A percentile compares a stretch with the other conserved stretches of the same genome.
phyloP scores from a whole-genome alignment of 176 grass and related monocot species.

The Zoysia japonica region DNA sequence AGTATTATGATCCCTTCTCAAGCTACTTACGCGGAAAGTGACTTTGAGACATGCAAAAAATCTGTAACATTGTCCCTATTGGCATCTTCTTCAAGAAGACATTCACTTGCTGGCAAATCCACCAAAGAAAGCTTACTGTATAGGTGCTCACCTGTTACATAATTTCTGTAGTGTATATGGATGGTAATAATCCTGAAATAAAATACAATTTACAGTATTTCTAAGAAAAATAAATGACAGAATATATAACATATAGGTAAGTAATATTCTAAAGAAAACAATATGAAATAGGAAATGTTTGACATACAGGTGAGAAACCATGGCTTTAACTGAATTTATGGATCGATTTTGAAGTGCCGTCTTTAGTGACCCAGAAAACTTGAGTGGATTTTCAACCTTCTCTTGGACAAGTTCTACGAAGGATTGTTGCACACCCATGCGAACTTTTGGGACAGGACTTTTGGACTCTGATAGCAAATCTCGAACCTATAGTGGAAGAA shows the following conservation, averaged over 20 bases:
- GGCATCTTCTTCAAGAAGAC: conserved; percentile 74
- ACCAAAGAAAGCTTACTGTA: conserved; percentile 96
- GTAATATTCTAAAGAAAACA: not conserved
- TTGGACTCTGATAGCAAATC: conserved; percentile 80
- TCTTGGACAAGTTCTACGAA: conserved; percentile 88
- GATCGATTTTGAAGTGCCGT: conserved; percentile 75
- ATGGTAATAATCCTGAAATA: conserved; percentile 91
- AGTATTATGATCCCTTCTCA: not conserved
- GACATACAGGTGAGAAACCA: conserved; percentile 88
- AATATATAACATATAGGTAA: conserved; percentile 1
- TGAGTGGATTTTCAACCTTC: conserved; percentile 87
- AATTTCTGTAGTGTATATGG: conserved; percentile 91
- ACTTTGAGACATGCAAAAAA: conserved; percentile 92
- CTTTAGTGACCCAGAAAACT: conserved; percentile 75
- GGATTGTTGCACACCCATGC: conserved; percentile 70
- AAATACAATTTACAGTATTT: conserved; percentile 32
- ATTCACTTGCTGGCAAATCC: conserved; percentile 94
- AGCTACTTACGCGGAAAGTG: conserved; percentile 93
- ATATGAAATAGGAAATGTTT: conserved; percentile 35
- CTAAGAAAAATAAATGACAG: conserved; percentile 10
- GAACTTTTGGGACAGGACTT: conserved; percentile 61
- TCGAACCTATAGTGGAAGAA: conserved; percentile 59
- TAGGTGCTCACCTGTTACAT: conserved; percentile 73
- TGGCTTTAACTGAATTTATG: conserved; percentile 62
- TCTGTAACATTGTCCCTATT: conserved; percentile 81